Base-by-base conservation (phyloP, 306 rosid genomes). In the Quercus parvula region DNA sequence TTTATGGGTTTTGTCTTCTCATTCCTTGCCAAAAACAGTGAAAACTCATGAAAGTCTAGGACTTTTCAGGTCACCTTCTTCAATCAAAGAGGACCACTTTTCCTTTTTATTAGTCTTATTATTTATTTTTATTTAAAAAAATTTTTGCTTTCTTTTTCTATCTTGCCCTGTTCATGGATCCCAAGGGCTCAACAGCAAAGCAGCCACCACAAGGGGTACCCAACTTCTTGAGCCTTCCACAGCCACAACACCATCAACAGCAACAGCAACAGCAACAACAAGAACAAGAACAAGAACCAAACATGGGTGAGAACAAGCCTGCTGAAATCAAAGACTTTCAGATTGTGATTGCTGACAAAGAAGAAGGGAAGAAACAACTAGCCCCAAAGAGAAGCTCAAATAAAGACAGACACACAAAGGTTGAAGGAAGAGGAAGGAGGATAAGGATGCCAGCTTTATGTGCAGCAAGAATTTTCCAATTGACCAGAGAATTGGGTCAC, bases 401-500 rank as follows among this genome's bases (percentile, higher is more conserved):
- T 96, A 95, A 95, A 71, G 99, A 95, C 79, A 74, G 99, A 3
- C 99, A 95, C 91, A 92, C 99, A 4, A 95, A 95, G 52, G 99
- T 95, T 1, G 99, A 95, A 80, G 99, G 99, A 6, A 86, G 99
- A 38, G 99, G 99, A 2, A 82, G 99, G 66, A 91, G 99, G 80
- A 92, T 95, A 84, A 83, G 99, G 89, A 95, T 95, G 97, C 99
- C 99, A 1, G 99, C 99, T 33, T 69, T 95, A 0, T 92, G 99
- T 77, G 99, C 99, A 8, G 99, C 99, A 0, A 85, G 99, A 77
- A 91, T 95, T 66, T 95, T 95, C 70, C 99, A 95, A 80, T 83
- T 95, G 80, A 95, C 99, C 41, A 82, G 97, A 52, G 99, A 95
- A 88, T 85, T 95, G 82, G 98, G 98, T 61, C 97, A 95, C 89